These are phyloP conservation scores for Psilocybe azurescens DNA, from an alignment of 768 basidiomycete species.

Conservation along the genomic window DNA sequence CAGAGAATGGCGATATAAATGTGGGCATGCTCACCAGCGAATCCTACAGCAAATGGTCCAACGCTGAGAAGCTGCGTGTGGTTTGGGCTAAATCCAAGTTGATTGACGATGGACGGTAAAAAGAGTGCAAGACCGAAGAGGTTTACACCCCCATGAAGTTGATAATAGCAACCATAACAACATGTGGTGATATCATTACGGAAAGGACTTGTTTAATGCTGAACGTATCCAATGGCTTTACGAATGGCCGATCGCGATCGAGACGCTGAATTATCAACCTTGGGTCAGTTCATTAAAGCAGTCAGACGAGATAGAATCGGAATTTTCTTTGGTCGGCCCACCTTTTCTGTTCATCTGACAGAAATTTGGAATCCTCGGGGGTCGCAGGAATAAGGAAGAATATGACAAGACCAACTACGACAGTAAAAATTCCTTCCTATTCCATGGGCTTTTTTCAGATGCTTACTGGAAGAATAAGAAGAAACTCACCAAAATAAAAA, in stretches of 20 bases:
- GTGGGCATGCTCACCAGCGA: conserved; percentile 32
- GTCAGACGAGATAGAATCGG: not conserved
- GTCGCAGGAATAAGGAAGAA: conserved; percentile 45
- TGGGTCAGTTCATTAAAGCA: not conserved
- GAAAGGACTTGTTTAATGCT: conserved; percentile 34
- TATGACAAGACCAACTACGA: conserved; percentile 46
- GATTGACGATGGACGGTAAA: conserved; percentile 42
- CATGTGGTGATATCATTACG: conserved; percentile 38
- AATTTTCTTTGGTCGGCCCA: conserved; percentile 12
- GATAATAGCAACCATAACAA: conserved; percentile 35
- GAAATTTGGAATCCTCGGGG: conserved; percentile 33
- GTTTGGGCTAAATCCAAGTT: conserved; percentile 36
- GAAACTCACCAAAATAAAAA: conserved; percentile 52
- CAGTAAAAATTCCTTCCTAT: conserved; percentile 53
- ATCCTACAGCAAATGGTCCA: conserved; percentile 41
- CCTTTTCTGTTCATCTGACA: conserved; percentile 37
- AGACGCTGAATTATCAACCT: conserved; percentile 35
- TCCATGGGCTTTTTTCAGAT: not conserved
- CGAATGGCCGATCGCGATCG: conserved; percentile 36
- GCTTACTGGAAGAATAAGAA: not conserved
- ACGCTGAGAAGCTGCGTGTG: conserved; percentile 42
- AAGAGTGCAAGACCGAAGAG: conserved; percentile 42
- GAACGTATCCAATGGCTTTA: conserved; percentile 34
- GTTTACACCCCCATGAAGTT: conserved; percentile 41
- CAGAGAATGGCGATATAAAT: not conserved